Evolutionary conservation across 2,329 filamentous ascomycete species (phyloP).

Genomic region (Pestalotiopsis fici): DNA sequence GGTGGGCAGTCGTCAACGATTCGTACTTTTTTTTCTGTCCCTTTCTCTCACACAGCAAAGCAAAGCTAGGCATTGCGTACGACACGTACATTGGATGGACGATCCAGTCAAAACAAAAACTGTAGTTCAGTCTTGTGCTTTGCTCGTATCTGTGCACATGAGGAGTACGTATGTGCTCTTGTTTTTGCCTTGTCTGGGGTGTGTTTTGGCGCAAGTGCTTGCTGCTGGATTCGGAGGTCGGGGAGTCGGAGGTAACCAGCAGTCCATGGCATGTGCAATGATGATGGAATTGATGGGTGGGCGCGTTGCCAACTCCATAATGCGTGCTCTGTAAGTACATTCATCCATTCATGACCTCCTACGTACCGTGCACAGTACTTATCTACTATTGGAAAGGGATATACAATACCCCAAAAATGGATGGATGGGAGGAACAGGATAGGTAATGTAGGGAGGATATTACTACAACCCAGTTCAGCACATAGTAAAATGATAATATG

Average conservation of each 20-base stretch:
- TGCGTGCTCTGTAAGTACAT: too few relatives aligned
- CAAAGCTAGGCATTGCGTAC: neutral
- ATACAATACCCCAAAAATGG: neutral
- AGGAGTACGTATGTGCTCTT: neutral
- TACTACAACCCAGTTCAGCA: neutral
- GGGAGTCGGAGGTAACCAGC: neutral
- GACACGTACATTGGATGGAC: neutral
- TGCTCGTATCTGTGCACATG: neutral
- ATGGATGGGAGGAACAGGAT: neutral
- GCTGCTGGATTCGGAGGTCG: neutral
- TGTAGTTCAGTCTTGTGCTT: neutral
- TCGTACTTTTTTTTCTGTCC: neutral
- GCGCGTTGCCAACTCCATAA: too few relatives aligned
- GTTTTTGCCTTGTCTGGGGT: neutral
- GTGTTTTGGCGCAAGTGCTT: neutral
- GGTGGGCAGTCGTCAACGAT: neutral
- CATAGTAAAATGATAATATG: neutral
- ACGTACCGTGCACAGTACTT: too few relatives aligned
- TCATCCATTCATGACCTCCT: too few relatives aligned
- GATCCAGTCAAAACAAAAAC: neutral
- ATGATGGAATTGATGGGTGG: too few relatives aligned
- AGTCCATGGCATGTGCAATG: neutral
- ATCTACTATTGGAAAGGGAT: too few relatives aligned
- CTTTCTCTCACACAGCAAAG: neutral
- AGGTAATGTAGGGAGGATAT: neutral